Evolutionary conservation across 345 rosid species (phyloP), one percentile per base, ranked within the genome.

Genomic region (Heritiera littoralis): DNA sequence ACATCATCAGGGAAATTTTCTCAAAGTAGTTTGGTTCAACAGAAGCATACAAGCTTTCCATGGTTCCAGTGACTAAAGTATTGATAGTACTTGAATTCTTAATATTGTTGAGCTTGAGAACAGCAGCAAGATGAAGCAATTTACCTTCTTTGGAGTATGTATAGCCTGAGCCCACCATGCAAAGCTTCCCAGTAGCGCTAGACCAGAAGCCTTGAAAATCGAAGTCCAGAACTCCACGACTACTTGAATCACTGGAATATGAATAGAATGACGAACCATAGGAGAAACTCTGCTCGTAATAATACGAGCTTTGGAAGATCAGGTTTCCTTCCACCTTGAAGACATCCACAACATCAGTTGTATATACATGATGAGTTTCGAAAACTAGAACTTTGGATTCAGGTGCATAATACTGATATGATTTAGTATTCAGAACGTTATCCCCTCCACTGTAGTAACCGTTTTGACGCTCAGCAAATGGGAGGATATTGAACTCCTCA

Each of bases 201-300:
- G 91, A 87, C 90, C 90, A 87, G 77, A 86, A 85, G 67, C 93
- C 93, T 6, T 66, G 81, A 20, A 60, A 60, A 23, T 60, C 35
- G 14, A 60, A 60, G 2, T 60, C 65, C 38, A 60, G 65, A 60
- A 10, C 35, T 23, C 65, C 65, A 1, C 35, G 65, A 1, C 3
- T 60, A 4, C 65, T 60, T 60, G 65, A 60, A 60, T 60, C 65
- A 23, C 65, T 23, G 23, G 35, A 60, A 56, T 56, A 7, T 23
- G 35, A 20, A 23, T 23, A 60, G 35, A 23, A 2, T 23, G 65
- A 3, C 1, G 0, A 23, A 23, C 7, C 35, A 23, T 9, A 2
- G 30, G 32, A 20, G 35, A 60, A 60, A 60, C 65, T 60, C 14
- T 9, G 35, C 10, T 60, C 38, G 12, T 0, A 88, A 79, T 65